Base-by-base conservation (phyloP, 768 basidiomycete genomes). In the Lentinula sp. region DNA sequence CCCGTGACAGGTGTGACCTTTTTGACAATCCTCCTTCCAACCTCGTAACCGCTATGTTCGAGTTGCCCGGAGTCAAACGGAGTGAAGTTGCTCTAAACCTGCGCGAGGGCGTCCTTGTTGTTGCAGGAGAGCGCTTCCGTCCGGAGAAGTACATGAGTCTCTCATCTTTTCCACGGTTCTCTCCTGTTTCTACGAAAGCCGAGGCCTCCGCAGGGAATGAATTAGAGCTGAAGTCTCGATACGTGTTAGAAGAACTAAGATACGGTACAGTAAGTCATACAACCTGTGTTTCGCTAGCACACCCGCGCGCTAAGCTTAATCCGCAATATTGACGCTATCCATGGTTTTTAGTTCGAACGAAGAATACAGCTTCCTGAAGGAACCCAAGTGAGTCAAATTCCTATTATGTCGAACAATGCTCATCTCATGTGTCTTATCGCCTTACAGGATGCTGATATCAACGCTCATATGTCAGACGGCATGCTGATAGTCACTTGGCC, bases 401-500 rank as follows among this genome's bases (percentile, higher is more conserved):
- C 57, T 31, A 11, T 48, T 50, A 35, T 34, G 45, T 59, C 46
- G 46, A 59, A 59, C 57, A 59, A 59, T 59, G 23, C 32, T 50
- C 15, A 46, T 21, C 21, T 57, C 37, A 13, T 18, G 18, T 35
- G 28, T 46, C 56, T 23, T 23, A 48, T 59, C 42, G 43, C 42
- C 21, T 15, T 21, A 7, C 46, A 59, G 57, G 16, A 59, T 9
- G 28, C 57, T 48, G 45, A 59, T 3, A 59, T 59, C 57, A 59
- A 32, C 0, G 57, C 57, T 21, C 43, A 35, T 37, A 28, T 59
- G n/a, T 18, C 57, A 28, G 57, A 59, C 5, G 57, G 57, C 16
- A 59, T 59, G 32, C 46, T 59, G 32, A 45, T 34, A 45, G 57
- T 59, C 31, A 59, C 45, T 49, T 59, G 57, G 57, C 57, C 57